These are phyloP conservation scores for Suhomyces kunorum DNA, from an alignment of 1,139 yeast species.

Conservation along the genomic window DNA sequence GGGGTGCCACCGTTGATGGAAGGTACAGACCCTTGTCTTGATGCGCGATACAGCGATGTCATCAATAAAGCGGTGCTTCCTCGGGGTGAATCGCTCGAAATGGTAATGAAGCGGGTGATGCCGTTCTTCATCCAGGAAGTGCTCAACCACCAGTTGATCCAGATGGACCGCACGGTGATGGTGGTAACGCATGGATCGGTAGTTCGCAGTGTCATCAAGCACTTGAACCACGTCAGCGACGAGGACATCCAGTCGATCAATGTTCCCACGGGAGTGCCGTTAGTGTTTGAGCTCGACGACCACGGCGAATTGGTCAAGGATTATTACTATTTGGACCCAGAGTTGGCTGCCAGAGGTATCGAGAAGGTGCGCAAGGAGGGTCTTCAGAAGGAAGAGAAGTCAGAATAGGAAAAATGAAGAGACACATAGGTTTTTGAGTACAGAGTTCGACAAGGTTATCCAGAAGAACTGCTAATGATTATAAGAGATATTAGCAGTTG, in stretches of 20 bases:
- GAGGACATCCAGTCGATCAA: conserved; percentile 65
- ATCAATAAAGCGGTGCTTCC: conserved; percentile 44
- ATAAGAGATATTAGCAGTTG: too few relatives aligned
- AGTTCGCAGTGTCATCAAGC: conserved; percentile 66
- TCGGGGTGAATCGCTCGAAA: conserved; percentile 65
- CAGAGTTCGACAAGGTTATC: too few relatives aligned
- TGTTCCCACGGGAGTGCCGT: conserved; percentile 78
- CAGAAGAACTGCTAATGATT: too few relatives aligned
- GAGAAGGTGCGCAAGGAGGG: conserved; percentile 67
- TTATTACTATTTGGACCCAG: conserved; percentile 68
- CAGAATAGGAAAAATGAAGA: neutral
- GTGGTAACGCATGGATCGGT: conserved; percentile 78
- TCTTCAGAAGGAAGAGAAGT: conserved; percentile 9
- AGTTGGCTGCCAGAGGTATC: conserved; percentile 63
- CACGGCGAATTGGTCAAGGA: conserved; percentile 44
- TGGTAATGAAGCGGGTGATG: conserved; percentile 62
- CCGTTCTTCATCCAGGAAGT: conserved; percentile 55
- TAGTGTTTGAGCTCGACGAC: conserved; percentile 55
- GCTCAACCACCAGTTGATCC: conserved; percentile 31
- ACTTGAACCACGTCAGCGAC: conserved; percentile 57
- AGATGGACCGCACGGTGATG: conserved; percentile 49
- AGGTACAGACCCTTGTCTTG: conserved; percentile 38
- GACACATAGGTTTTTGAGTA: too few relatives aligned
- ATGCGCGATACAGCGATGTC: conserved; percentile 44
- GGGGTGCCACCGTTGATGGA: conserved; percentile 65